phyloP scores from a whole-genome alignment of 2,329 filamentous ascomycete genomes.

The Aureobasidium sp. region DNA sequence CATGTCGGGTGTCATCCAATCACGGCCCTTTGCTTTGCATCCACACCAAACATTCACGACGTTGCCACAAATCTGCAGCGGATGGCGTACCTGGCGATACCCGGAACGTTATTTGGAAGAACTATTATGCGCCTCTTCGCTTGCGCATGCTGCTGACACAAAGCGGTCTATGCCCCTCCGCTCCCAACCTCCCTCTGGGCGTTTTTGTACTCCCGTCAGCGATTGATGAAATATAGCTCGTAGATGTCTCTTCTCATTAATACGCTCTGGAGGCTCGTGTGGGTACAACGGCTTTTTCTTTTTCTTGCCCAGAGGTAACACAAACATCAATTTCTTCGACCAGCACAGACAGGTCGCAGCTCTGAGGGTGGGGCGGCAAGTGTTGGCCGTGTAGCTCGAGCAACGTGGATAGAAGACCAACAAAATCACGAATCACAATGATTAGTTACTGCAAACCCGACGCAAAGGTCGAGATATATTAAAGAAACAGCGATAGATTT shows the following conservation, averaged over 20 bases:
- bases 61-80: slow-evolving; percentile 11
- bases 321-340: background rate
- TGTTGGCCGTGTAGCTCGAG: background rate
- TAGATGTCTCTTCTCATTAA: background rate
- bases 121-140: slow-evolving; percentile 11
- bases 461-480: background rate
- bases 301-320: slow-evolving; percentile 17
- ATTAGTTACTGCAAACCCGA: background rate
- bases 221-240: slow-evolving; percentile 13
- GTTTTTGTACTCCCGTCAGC: slow-evolving; percentile 14
- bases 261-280: background rate
- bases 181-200: slow-evolving; percentile 6
- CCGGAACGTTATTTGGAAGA: slow-evolving; percentile 14
- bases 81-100: slow-evolving; percentile 15
- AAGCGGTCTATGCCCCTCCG: slow-evolving; percentile 12
- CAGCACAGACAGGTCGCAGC: background rate
- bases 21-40: slow-evolving; percentile 8
- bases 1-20: slow-evolving; percentile 14
- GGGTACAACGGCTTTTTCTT: slow-evolving; percentile 11
- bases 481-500: background rate
- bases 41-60: slow-evolving; percentile 9
- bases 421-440: slow-evolving; percentile 8
- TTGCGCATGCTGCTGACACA: slow-evolving; percentile 15
- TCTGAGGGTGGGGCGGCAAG: slow-evolving; percentile 1
- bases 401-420: slow-evolving; percentile 9